Evolutionary conservation across 352 stramenopile species (phyloP), one percentile per base, ranked within the genome.

Genomic region (Pythium vanterpoolii): DNA sequence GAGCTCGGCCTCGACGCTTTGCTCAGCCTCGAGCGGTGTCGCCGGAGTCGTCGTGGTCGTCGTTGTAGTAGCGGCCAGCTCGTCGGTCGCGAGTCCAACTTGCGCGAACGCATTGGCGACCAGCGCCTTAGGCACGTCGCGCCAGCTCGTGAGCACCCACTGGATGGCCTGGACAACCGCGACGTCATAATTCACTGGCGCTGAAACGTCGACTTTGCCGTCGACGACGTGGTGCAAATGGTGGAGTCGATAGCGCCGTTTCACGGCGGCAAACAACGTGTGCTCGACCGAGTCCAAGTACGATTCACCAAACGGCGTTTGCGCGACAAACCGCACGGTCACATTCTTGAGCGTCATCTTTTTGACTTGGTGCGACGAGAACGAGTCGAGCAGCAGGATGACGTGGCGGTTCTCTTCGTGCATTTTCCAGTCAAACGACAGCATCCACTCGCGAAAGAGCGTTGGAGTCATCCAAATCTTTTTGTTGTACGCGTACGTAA

Each of bases 371-470:
- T 82, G 73, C 3, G 74, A 80, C 42, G 75, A 72, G 2, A 80
- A 63, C 50, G 73, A 74, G 69, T 88, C 77, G 8, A 93, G 38
- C 36, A 93, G 64, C 33, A 93, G 65, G 49, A 93, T 51, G 42
- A 93, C 73, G 5, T 85, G 67, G 31, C 83, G 83, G 65, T 87
- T 80, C 34, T 74, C 72, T 58, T 89, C 74, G 49, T 84, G 83
- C 81, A 93, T 88, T 30, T 77, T 76, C 76, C 77, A 86, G 68
- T 93, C 83, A 16, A 93, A 66, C 39, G 81, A 73, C 36, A 90
- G 60, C 19, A 93, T 62, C 83, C 83, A 93, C 47, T 91, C 78
- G 19, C 81, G 83, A 34, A 93, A 78, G 46, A 93, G 67, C n/a
- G 76, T 88, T 18, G 81, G 78, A 14, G 81, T 74, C 60, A 90